Conservation (phyloP, 1,284 basidiomycete genomes). For the Rugosomyces carneus region DNA sequence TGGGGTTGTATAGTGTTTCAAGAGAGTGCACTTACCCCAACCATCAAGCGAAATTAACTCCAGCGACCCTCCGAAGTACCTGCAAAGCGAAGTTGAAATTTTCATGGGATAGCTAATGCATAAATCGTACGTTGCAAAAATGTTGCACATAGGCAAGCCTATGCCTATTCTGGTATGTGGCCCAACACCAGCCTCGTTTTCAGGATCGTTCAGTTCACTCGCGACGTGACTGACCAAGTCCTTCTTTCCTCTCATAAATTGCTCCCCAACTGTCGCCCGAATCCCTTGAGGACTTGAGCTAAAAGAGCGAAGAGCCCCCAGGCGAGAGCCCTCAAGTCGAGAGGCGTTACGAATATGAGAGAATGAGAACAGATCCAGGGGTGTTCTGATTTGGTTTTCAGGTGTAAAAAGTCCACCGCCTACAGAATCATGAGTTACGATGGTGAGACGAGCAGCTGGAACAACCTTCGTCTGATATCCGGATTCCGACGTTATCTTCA, state of each 20-base stretch:
- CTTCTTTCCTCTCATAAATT: slow-evolving; percentile 47
- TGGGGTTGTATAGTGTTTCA: neutral
- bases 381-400: slow-evolving; percentile 44
- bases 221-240: slow-evolving; percentile 10
- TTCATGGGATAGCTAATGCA: slow-evolving; percentile 1
- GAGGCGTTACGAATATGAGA: slow-evolving; percentile 72
- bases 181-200: slow-evolving; percentile 41
- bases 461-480: slow-evolving; percentile 82
- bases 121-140: slow-evolving; percentile 64
- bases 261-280: slow-evolving; percentile 71
- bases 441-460: neutral
- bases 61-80: slow-evolving; percentile 78
- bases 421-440: slow-evolving; percentile 23
- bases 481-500: slow-evolving; percentile 65
- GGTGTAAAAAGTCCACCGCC: slow-evolving; percentile 62
- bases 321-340: slow-evolving; percentile 58
- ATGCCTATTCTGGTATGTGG: slow-evolving; percentile 66
- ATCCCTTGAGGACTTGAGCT: slow-evolving; percentile 59
- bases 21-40: slow-evolving; percentile 53
- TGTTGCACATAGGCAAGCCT: slow-evolving; percentile 81
- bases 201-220: slow-evolving; percentile 27
- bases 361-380: slow-evolving; percentile 77
- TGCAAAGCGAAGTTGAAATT: slow-evolving; percentile 21
- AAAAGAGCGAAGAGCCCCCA: slow-evolving; percentile 64
- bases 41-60: slow-evolving; percentile 80